Evolutionary conservation across 495 filamentous ascomycete species (phyloP).

Genomic region (Penicillium goetzii): DNA sequence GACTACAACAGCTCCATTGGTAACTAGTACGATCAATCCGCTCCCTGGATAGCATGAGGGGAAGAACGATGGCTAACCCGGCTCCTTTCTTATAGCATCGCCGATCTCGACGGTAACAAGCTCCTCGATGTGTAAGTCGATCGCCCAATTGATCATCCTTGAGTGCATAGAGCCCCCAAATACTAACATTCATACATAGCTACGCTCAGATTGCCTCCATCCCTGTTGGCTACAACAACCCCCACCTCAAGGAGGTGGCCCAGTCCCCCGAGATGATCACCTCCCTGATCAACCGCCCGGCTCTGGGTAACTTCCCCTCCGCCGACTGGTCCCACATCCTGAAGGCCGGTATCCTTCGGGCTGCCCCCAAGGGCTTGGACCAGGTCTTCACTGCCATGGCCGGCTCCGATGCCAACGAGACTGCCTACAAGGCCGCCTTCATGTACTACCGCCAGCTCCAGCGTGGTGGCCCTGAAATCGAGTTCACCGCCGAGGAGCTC

Average conservation of each 20-base stretch:
- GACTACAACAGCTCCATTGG: constrained; percentile 72
- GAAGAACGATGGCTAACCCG: constrained; percentile 31
- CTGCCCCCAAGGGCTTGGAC: constrained; percentile 87
- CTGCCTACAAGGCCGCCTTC: constrained; percentile 99
- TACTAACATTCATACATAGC: constrained; percentile 41
- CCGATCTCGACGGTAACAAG: constrained; percentile 74
- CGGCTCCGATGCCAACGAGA: constrained; percentile 97
- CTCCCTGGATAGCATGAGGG: background rate
- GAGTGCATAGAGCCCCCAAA: constrained; percentile 17
- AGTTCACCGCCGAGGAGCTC: constrained; percentile 85
- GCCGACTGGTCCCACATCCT: constrained; percentile 86
- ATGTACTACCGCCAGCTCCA: constrained; percentile 93
- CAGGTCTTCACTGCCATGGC: constrained; percentile 97
- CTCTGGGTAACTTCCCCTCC: constrained; percentile 94
- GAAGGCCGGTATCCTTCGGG: constrained; percentile 83
- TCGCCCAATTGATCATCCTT: constrained; percentile 19
- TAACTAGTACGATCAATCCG: constrained; percentile 55
- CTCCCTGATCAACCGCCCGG: constrained; percentile 89
- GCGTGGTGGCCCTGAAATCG: constrained; percentile 78
- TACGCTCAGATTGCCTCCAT: constrained; percentile 98
- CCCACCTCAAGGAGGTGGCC: constrained; percentile 70
- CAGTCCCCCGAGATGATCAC: constrained; percentile 77
- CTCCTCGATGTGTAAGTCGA: constrained; percentile 76
- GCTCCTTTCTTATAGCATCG: constrained; percentile 60
- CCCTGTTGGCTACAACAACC: constrained; percentile 96